These are phyloP conservation scores for Stentor roeselii DNA, from an alignment of 73 alveolate genomes.

Conservation along the genomic window DNA sequence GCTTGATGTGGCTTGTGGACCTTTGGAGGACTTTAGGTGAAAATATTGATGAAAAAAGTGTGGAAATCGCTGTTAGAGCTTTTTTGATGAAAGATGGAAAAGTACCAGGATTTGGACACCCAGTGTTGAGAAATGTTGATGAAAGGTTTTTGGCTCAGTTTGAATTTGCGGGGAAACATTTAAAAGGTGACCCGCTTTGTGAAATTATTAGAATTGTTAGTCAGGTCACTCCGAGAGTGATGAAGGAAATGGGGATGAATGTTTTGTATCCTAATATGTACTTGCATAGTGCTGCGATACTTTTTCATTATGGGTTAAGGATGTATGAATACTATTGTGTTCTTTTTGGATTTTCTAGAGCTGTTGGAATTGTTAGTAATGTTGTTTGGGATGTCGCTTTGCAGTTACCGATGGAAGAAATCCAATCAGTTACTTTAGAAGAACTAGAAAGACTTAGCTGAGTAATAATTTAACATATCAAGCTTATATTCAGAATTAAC, in stretches of 20 bases:
- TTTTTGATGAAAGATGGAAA: conserved; percentile 35
- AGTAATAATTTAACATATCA: not conserved
- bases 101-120: conserved; percentile 93
- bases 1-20: conserved; percentile 45
- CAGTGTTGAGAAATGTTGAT: conserved; percentile 90
- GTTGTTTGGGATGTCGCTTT: conserved; percentile 84
- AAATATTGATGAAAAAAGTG: not conserved
- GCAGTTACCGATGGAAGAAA: conserved; percentile 83
- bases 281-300: conserved; percentile 85
- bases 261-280: conserved; percentile 95
- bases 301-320: conserved; percentile 52
- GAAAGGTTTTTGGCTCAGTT: conserved; percentile 73
- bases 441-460: conserved; percentile 36
- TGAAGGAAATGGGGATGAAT: conserved; percentile 58
- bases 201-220: conserved; percentile 53
- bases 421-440: conserved; percentile 47
- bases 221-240: conserved; percentile 58
- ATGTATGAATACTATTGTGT: conserved; percentile 67
- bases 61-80: conserved; percentile 29
- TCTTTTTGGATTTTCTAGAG: conserved; percentile 89
- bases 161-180: conserved; percentile 59
- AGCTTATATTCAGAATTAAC: not conserved
- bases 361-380: conserved; percentile 81
- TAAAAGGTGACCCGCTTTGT: conserved; percentile 49
- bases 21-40: conserved; percentile 39